These are phyloP conservation scores for Botrytis elliptica DNA, from an alignment of 2,329 filamentous ascomycete species.

Conservation along the genomic window DNA sequence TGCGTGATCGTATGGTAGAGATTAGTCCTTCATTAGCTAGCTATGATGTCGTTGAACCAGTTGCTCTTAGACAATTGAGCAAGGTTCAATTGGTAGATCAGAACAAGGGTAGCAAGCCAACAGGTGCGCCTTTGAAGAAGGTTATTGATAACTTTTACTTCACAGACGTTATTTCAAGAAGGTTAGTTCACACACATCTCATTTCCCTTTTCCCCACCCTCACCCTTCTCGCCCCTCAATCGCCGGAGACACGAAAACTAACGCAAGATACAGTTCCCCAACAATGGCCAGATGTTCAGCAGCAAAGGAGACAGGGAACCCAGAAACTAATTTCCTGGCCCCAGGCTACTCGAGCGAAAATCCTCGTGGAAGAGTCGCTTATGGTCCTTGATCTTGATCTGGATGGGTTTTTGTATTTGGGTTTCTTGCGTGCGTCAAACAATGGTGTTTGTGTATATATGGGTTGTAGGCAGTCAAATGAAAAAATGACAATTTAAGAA, in stretches of 20 bases:
- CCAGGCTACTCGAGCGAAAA: constrained; percentile 51
- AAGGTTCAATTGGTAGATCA: constrained; percentile 95
- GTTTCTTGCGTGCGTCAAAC: constrained; percentile 29
- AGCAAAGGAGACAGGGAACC: constrained; percentile 79
- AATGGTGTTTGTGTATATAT: constrained; percentile 41
- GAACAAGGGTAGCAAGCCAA: constrained; percentile 83
- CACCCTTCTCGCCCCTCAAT: neutral
- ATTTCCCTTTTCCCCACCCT: too few species aligned
- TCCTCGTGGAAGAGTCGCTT: constrained; percentile 38
- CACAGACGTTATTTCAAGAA: constrained; percentile 94
- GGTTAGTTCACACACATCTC: constrained; percentile 53
- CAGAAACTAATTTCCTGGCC: constrained; percentile 77
- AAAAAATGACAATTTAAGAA: constrained; percentile 26
- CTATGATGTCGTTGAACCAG: constrained; percentile 88
- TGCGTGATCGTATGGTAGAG: constrained; percentile 92
- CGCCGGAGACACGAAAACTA: constrained; percentile 21
- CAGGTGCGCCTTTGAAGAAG: constrained; percentile 73
- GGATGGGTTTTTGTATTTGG: constrained; percentile 27
- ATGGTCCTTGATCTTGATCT: constrained; percentile 37
- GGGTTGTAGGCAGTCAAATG: constrained; percentile 35
- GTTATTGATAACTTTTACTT: constrained; percentile 97
- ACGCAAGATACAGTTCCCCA: constrained; percentile 64
- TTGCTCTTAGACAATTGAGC: constrained; percentile 70
- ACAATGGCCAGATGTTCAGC: constrained; percentile 98
- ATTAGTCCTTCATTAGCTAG: constrained; percentile 86